Conservation (phyloP, 192 early-diverging fungal species). For the Coemansia umbellata region DNA sequence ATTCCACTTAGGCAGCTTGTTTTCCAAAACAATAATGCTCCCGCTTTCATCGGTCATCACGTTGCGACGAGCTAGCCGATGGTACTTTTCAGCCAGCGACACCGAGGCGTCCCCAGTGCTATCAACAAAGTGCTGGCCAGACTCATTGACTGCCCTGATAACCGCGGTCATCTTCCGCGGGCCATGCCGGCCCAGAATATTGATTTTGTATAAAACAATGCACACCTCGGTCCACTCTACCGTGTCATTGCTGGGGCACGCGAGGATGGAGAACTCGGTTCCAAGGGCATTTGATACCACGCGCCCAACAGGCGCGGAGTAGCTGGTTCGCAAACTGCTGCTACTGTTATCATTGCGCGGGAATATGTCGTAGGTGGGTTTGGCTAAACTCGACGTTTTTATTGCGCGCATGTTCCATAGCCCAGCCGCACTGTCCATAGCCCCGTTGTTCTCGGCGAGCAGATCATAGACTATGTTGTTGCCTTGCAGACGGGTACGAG, state of each 20-base stretch:
- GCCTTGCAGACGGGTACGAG: not conserved
- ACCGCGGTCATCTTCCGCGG: conserved; percentile 90
- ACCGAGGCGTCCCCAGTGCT: not conserved
- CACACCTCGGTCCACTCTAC: conserved; percentile 21
- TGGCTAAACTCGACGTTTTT: not conserved
- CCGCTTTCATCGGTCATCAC: conserved; percentile 37
- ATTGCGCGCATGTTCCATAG: not conserved
- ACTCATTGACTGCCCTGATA: conserved; percentile 45
- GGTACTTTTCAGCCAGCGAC: conserved; percentile 9
- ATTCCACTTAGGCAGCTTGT: conserved; percentile 94
- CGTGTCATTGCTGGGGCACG: conserved; percentile 51
- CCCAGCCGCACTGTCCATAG: not conserved
- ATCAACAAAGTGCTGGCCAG: not conserved
- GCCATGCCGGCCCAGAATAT: conserved; percentile 84
- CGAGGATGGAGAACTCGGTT: conserved; percentile 76
- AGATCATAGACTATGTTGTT: not conserved
- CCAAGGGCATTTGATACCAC: conserved; percentile 77
- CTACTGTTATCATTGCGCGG: not conserved
- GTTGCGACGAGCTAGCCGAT: not conserved
- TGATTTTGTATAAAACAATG: conserved; percentile 78
- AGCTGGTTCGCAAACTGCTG: not conserved
- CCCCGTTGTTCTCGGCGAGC: not conserved
- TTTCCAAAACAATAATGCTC: conserved; percentile 62
- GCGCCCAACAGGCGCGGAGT: conserved; percentile 8
- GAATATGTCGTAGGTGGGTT: not conserved